Conservation (phyloP, 163 green algal species). For the Smithsoniella earleae region DNA sequence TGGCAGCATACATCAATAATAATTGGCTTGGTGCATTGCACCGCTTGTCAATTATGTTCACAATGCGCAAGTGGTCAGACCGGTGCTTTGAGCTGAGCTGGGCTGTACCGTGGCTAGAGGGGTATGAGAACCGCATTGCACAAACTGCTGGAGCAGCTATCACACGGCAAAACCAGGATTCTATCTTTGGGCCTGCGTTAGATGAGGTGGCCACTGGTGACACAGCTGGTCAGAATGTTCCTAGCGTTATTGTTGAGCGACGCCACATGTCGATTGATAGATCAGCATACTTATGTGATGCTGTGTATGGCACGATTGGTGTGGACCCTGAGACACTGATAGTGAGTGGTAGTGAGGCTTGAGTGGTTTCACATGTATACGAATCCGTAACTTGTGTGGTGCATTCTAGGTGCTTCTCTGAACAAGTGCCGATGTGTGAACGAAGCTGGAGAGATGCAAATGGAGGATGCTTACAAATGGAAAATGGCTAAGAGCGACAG, state of each 20-base stretch:
- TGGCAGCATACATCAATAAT: conserved; percentile 2
- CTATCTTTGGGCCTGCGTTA: conserved; percentile 25
- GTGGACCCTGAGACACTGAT: neutral
- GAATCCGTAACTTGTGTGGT: neutral
- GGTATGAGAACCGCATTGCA: neutral
- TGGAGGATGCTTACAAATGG: conserved; percentile 13
- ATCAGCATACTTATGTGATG: conserved; percentile 10
- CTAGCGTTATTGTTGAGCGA: conserved; percentile 12
- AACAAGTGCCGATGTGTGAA: conserved; percentile 9
- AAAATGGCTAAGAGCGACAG: conserved; percentile 5
- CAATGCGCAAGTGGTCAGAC: conserved; percentile 27
- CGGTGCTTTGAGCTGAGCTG: neutral
- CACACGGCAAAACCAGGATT: conserved; percentile 19
- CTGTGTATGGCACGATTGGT: conserved; percentile 19
- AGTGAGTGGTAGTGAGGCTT: neutral
- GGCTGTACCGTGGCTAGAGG: conserved; percentile 3
- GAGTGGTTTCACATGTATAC: neutral
- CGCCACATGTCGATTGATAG: conserved; percentile 2
- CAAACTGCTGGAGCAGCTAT: conserved; percentile 12
- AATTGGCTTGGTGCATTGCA: conserved; percentile 13
- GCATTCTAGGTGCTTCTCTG: neutral
- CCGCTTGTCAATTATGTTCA: conserved; percentile 22
- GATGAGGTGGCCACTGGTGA: neutral
- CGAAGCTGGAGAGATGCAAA: neutral
- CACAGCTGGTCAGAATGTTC: neutral